Percentiles rank a stretch among this genome's conserved stretches.
Conservation (phyloP, 345 rosid species). For the Garcia nutans region DNA sequence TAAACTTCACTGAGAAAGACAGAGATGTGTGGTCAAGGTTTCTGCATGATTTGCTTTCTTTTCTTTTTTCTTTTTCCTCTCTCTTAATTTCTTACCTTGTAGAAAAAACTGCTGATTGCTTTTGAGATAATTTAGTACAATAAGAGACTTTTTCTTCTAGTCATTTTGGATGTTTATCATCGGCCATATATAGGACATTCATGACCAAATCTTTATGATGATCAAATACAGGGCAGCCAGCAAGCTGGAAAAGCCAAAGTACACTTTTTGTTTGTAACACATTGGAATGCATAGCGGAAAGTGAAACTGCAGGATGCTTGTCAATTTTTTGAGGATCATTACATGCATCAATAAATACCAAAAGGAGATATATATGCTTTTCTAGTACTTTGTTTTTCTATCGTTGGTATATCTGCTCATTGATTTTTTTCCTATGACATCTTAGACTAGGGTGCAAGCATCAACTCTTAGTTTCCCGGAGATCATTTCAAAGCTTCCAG, state of each 20-base stretch:
- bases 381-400: not conserved
- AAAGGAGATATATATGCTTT: not conserved
- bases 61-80: too few relatives aligned
- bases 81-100: not conserved
- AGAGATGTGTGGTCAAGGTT: not conserved
- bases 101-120: not conserved
- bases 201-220: too few relatives aligned
- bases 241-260: too few relatives aligned
- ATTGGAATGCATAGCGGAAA: not conserved
- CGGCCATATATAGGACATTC: not conserved
- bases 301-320: not conserved
- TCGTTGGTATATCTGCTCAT: slow-evolving; percentile 11
- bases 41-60: not conserved
- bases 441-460: slow-evolving; percentile 95
- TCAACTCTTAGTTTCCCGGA: slow-evolving; percentile 82
- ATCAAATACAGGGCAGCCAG: too few relatives aligned
- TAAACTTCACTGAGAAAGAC: not conserved
- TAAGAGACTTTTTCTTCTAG: not conserved
- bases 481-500: slow-evolving; percentile 83
- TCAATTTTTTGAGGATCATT: not conserved
- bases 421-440: slow-evolving; percentile 17
- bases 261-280: not conserved
- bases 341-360: not conserved
- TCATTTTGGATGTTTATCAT: not conserved
- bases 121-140: not conserved